Evolutionary conservation across 495 filamentous ascomycete genomes (phyloP).

Genomic region (Neurospora sp.): DNA sequence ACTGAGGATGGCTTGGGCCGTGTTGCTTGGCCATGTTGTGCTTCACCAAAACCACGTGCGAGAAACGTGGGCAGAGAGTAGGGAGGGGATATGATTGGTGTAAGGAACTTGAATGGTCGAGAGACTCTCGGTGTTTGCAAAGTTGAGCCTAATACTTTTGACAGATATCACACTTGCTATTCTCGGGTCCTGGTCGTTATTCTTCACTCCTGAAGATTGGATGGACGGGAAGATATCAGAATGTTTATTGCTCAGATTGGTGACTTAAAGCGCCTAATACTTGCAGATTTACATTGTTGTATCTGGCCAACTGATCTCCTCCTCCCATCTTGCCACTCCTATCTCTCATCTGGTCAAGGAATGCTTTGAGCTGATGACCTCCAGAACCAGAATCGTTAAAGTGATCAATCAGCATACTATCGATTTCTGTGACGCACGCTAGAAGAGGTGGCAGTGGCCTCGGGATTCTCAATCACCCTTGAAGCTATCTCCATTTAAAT

Average conservation of each 20-base stretch:
- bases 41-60: not conserved
- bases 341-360: not conserved
- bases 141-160: not conserved
- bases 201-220: not conserved
- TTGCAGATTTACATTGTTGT: not conserved
- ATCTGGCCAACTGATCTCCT: not conserved
- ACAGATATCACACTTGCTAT: not conserved
- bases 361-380: not conserved
- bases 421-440: not conserved
- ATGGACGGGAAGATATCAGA: not conserved
- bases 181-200: not conserved
- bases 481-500: not conserved
- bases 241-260: not conserved
- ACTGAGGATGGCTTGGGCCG: not conserved
- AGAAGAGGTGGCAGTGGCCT: not conserved
- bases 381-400: not conserved
- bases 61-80: not conserved
- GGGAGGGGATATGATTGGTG: not conserved
- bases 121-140: not conserved
- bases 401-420: not conserved
- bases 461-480: not conserved
- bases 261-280: not conserved
- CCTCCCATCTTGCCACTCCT: not conserved
- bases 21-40: not conserved
- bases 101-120: not conserved